A percentile compares a stretch with the other conserved stretches of the same genome.
Conservation (phyloP, 805 yeast genomes). For the Monosporozyma solicola region DNA sequence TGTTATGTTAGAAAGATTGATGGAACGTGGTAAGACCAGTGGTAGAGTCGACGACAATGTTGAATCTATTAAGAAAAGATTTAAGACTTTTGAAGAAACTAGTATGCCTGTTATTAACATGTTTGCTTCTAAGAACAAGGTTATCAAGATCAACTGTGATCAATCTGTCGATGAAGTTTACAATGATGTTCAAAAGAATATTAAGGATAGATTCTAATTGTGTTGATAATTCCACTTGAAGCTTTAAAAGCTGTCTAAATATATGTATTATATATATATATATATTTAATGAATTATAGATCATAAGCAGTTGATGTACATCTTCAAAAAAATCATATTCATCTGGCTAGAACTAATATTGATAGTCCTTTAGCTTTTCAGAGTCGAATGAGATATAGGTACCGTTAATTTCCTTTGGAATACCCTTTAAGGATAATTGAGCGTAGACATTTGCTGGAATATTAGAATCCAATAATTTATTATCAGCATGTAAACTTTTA, state of each 20-base stretch:
- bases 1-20: slow-evolving; percentile 74
- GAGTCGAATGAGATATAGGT: slow-evolving; percentile 55
- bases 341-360: background rate
- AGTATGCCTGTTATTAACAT: slow-evolving; percentile 90
- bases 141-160: slow-evolving; percentile 71
- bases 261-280: background rate
- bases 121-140: slow-evolving; percentile 63
- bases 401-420: slow-evolving; percentile 53
- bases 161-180: slow-evolving; percentile 75
- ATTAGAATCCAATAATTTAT: slow-evolving; percentile 54
- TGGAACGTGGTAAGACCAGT: slow-evolving; percentile 88
- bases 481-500: slow-evolving; percentile 47
- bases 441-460: slow-evolving; percentile 68
- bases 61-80: slow-evolving; percentile 84
- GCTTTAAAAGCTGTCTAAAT: background rate
- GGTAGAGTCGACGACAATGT: slow-evolving; percentile 92
- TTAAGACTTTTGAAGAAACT: slow-evolving; percentile 75
- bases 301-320: background rate
- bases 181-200: slow-evolving; percentile 53
- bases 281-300: background rate
- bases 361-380: slow-evolving; percentile 11
- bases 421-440: slow-evolving; percentile 54
- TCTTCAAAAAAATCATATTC: background rate
- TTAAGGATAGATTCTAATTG: slow-evolving; percentile 34
- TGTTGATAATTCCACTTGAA: background rate